Evolutionary conservation across 177 flowering plant species (phyloP).

Genomic region (Telopea speciosissima): DNA sequence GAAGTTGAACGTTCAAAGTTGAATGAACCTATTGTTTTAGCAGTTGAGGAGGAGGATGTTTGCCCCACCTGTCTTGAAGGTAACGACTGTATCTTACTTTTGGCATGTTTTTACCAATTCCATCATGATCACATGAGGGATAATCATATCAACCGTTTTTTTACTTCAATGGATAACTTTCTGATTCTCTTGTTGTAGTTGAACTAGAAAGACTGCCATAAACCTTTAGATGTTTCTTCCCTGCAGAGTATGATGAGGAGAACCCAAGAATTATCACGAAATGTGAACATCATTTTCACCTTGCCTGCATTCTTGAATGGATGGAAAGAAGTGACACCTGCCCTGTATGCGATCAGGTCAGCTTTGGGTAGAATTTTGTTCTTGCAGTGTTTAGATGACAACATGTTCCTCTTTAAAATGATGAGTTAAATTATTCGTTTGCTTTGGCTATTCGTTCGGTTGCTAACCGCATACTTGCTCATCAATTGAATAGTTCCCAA

Average conservation of each 20-base stretch:
- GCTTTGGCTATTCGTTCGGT: not conserved
- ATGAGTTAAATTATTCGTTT: not conserved
- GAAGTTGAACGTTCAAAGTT: constrained; percentile 32
- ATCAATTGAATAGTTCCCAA: not conserved
- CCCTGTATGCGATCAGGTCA: constrained; percentile 86
- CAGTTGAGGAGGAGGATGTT: constrained; percentile 58
- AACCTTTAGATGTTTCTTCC: not conserved
- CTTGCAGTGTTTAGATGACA: not conserved
- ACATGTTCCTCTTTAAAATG: not conserved
- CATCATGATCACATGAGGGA: not conserved
- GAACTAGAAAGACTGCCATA: constrained; percentile 4
- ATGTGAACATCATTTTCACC: constrained; percentile 87
- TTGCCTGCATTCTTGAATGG: constrained; percentile 92
- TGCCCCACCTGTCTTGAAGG: constrained; percentile 96
- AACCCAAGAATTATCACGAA: constrained; percentile 69
- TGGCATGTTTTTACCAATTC: not conserved
- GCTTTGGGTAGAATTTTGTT: constrained; percentile 6
- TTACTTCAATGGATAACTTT: not conserved
- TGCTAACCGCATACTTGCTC: not conserved
- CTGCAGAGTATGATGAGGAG: constrained; percentile 68
- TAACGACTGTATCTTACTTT: constrained; percentile 12
- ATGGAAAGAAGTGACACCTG: constrained; percentile 90
- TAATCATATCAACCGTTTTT: not conserved
- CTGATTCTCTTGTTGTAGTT: not conserved
- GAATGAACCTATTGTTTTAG: constrained; percentile 18